phyloP scores from a whole-genome alignment of 2,329 filamentous ascomycete genomes.

The Verticillium longisporum region DNA sequence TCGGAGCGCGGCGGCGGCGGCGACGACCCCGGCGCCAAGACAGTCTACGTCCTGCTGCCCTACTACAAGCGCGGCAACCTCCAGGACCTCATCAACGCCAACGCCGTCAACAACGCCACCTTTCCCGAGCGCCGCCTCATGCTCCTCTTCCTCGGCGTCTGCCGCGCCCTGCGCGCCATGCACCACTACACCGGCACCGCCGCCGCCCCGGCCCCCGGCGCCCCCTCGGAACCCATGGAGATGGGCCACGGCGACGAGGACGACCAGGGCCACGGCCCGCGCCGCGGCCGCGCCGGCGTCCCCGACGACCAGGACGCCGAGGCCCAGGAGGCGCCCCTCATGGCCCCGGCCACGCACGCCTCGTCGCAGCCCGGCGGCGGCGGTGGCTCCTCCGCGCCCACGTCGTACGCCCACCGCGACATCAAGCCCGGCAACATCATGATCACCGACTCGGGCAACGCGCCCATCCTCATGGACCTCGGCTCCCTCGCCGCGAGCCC shows the following conservation, averaged over 20 bases:
- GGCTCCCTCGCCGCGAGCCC: conserved; percentile 85
- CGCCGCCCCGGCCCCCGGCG: conserved; percentile 35
- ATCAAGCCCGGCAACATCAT: conserved; percentile 99
- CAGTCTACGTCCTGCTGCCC: conserved; percentile 91
- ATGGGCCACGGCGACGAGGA: conserved; percentile 38
- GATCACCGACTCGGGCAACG: conserved; percentile 85
- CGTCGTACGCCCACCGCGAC: conserved; percentile 89
- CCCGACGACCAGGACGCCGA: conserved; percentile 63
- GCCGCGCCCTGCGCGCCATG: conserved; percentile 81
- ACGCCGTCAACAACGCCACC: conserved; percentile 85
- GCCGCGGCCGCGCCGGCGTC: conserved; percentile 27
- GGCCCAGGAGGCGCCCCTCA: conserved; percentile 73
- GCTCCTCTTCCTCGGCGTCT: conserved; percentile 87
- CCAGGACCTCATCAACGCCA: conserved; percentile 97
- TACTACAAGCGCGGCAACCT: conserved; percentile 95
- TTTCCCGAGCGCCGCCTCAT: conserved; percentile 87
- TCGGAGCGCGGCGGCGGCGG: conserved; percentile 60
- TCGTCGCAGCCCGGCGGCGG: not conserved
- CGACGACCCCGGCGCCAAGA: conserved; percentile 62
- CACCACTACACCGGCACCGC: conserved; percentile 60
- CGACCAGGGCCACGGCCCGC: conserved; percentile 27
- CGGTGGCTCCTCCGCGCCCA: conserved; percentile 35
- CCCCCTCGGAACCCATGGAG: conserved; percentile 44
- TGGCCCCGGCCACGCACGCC: conserved; percentile 57
- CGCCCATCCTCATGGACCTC: conserved; percentile 94